Base-by-base conservation (phyloP, 768 basidiomycete species). In the Rhodosporidiobolus sp. region DNA sequence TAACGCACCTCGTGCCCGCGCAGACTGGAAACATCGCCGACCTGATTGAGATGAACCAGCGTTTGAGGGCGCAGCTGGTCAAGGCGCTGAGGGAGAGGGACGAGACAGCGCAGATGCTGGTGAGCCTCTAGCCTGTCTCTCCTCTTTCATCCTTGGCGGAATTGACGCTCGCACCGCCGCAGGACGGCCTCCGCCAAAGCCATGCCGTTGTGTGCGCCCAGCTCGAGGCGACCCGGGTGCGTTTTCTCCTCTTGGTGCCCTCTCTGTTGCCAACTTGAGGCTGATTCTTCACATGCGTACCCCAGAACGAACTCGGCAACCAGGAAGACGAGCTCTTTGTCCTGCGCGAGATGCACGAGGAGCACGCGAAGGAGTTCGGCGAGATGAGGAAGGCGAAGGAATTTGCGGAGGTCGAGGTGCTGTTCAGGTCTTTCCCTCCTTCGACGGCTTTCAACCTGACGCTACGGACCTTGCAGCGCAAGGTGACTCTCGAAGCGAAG, bases 261-360 rank as follows among this genome's bases (percentile, higher is more conserved):
- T 20, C 3, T 10, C 38, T 0, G 4, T 22, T 55, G 22, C 22
- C 24, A 8, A 4, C 12, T 2, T 22, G 1, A 4, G 1, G 38
- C 34, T 62, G 30, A 43, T 48, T 3, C 0, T 11, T 20, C n/a
- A 3, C 50, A 12, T 19, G 2, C 19, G 1, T 1, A 19, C 17
- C 19, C 7, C 43, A 64, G 63, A 38, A 54, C 24, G 63, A 64
- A 7, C 20, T 64, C 5, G 53, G n/a, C 11, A 54, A 46, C 8
- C 63, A 64, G 9, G 63, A 64, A 24, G 64, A 65, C 46, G 64
- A 65, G 32, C 64, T 65, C 3, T 49, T 65, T 26, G 53, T 65
- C 3, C 46, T 65, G n/a, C 43, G 64, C 2, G 53, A 65, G 26
- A 34, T 24, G 54, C 30, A 57, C 45, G 55, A 65, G 34, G 63